Base-by-base conservation (phyloP, 495 filamentous ascomycete genomes). In the Penicillium malachiteum region DNA sequence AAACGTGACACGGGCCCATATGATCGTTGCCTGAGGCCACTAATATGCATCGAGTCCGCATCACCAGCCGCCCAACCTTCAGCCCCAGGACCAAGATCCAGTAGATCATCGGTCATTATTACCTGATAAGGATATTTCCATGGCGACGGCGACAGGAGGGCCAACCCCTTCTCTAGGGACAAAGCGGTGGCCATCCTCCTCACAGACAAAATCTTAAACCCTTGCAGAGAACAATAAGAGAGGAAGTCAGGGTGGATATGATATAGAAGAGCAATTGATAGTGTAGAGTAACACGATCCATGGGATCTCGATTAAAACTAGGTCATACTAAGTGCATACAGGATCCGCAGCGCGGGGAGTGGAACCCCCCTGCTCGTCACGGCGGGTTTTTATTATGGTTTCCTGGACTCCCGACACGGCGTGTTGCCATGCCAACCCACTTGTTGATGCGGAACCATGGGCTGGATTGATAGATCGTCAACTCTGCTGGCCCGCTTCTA, bases 401-500 rank as follows among this genome's bases (percentile, higher is more conserved):
- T 68, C 65, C 68, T 64, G 59, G 65, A 69, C 66, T 67, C 67
- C 69, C 64, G 60, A 40, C 45, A 45, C 33, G 48, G 44, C 48
- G 11, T 56, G 74, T 77, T 77, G 74, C 71, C 65, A 66, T 70
- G 72, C 68, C 72, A 77, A 77, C 74, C 49, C 60, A 59, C 69
- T 77, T 77, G 74, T 77, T 77, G 74, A 76, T 72, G 64, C 14
- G 58, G 68, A 70, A 67, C 67, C 71, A 65, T 69, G 70, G 66
- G 55, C 63, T 46, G 50, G 57, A 58, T 58, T 63, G 62, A 62
- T 71, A 66, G 71, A 72, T 74, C 71, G 61, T 57, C 66, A 69
- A 69, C 65, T 55, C 48, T 38, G 39, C 52, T 59, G 62, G 55
- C 55, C 64, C 56, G 55, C 56, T 63, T 63, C 65, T 61, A 54